These are phyloP conservation scores for Populus ilicifolia DNA, from an alignment of 345 rosid species.

Conservation along the genomic window DNA sequence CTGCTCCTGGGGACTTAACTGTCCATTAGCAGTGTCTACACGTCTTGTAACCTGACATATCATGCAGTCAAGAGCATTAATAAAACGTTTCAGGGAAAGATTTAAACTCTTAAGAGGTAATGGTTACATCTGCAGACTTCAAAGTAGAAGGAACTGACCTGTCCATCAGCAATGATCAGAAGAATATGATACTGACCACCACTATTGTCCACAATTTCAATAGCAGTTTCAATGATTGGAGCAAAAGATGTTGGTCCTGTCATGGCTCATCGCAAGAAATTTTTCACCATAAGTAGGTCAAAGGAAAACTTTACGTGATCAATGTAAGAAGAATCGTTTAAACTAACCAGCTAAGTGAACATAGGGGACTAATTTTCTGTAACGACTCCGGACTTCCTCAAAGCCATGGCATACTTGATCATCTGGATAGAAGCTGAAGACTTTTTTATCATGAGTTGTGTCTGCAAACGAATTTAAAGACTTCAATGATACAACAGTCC, in stretches of 20 bases:
- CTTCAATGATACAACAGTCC: background rate
- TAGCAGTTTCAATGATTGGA: conserved; percentile 20
- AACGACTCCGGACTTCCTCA: conserved; percentile 21
- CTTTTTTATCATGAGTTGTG: conserved; percentile 23
- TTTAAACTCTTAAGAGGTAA: background rate
- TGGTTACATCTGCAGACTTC: background rate
- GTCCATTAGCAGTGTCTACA: conserved; percentile 9
- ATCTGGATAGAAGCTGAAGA: conserved; percentile 26
- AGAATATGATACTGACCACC: conserved; percentile 30
- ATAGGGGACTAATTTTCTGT: conserved; percentile 21
- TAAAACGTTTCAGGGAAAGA: background rate
- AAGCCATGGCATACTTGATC: conserved; percentile 20
- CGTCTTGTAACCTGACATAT: conserved; percentile 20
- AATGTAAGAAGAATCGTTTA: background rate
- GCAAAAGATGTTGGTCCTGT: conserved; percentile 31
- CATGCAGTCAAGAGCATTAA: background rate
- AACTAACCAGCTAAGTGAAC: conserved; percentile 19
- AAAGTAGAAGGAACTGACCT: conserved; percentile 6
- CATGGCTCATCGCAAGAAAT: background rate
- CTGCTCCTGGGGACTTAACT: conserved; percentile 19
- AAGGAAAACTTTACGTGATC: background rate
- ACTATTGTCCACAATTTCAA: conserved; percentile 18
- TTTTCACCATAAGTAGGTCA: background rate
- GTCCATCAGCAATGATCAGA: conserved; percentile 25
- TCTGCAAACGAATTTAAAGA: conserved; percentile 12